Evolutionary conservation across 306 rosid species (phyloP).

Genomic region (Luffa aegyptiaca): DNA sequence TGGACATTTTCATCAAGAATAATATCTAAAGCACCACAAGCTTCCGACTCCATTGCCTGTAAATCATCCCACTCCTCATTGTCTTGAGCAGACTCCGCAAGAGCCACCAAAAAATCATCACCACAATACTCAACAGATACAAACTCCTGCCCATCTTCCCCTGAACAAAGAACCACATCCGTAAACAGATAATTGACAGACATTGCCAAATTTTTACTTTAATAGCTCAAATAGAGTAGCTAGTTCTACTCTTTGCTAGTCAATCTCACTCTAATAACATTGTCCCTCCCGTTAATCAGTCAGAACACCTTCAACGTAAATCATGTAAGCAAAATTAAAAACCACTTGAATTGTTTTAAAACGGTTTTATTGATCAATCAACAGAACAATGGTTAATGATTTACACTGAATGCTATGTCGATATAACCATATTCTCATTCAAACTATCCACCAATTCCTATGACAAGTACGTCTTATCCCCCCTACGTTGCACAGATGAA

Average conservation of each 20-base stretch:
- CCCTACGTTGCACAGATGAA: not conserved
- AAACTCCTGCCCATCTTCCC: slow-evolving; percentile 76
- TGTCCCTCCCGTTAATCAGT: not conserved
- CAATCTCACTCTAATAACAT: slow-evolving; percentile 1
- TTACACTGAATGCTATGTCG: not conserved
- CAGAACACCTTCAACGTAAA: not conserved
- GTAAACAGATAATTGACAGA: not conserved
- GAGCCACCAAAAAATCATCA: slow-evolving; percentile 67
- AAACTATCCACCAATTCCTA: not conserved
- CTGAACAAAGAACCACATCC: slow-evolving; percentile 20
- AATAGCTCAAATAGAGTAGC: not conserved
- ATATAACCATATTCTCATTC: not conserved
- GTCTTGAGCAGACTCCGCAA: slow-evolving; percentile 58
- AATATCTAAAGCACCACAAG: slow-evolving; percentile 45
- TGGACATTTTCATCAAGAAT: slow-evolving; percentile 26
- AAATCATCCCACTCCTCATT: slow-evolving; percentile 90
- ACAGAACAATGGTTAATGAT: not conserved
- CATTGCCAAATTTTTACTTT: not conserved
- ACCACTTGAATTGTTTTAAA: not conserved
- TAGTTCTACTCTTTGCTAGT: not conserved
- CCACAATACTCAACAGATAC: slow-evolving; percentile 85
- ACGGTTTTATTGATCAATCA: no score
- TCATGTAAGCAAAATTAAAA: not conserved
- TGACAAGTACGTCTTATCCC: not conserved
- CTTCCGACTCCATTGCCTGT: slow-evolving; percentile 66